phyloP scores from a whole-genome alignment of 2,329 filamentous ascomycete species.

The Ceratocystis eucalypticola region DNA sequence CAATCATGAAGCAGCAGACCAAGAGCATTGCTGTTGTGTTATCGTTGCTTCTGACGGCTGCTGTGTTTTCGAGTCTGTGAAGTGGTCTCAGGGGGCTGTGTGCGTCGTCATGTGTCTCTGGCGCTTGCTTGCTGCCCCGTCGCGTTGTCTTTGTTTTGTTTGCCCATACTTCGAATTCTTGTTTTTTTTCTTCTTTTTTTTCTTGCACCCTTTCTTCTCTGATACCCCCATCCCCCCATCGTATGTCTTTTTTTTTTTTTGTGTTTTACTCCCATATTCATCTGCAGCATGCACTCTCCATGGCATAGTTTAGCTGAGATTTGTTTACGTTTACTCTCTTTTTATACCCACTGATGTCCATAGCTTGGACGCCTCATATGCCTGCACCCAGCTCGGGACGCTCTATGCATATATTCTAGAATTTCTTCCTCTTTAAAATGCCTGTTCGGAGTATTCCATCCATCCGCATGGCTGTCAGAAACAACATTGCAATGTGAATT shows the following conservation, averaged over 20 bases:
- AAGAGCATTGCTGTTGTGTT: conserved; percentile 12
- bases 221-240: conserved; percentile 15
- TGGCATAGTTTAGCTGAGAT: not conserved
- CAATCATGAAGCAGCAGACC: conserved; percentile 13
- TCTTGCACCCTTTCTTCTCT: not conserved
- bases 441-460: too few relatives aligned
- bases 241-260: not conserved
- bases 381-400: too few relatives aligned
- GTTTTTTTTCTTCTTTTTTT: not conserved
- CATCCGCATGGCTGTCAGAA: not conserved
- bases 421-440: too few relatives aligned
- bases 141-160: not conserved
- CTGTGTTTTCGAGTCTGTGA: conserved; percentile 16
- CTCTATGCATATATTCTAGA: too few relatives aligned
- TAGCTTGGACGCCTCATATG: too few relatives aligned
- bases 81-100: not conserved
- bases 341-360: not conserved
- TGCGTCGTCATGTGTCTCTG: not conserved
- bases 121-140: not conserved
- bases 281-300: not conserved
- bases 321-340: not conserved
- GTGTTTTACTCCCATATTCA: not conserved
- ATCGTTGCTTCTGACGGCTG: conserved; percentile 14
- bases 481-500: not conserved
- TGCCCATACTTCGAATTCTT: not conserved